Base-by-base conservation (phyloP, 495 filamentous ascomycete species). In the Penicillium parvum region DNA sequence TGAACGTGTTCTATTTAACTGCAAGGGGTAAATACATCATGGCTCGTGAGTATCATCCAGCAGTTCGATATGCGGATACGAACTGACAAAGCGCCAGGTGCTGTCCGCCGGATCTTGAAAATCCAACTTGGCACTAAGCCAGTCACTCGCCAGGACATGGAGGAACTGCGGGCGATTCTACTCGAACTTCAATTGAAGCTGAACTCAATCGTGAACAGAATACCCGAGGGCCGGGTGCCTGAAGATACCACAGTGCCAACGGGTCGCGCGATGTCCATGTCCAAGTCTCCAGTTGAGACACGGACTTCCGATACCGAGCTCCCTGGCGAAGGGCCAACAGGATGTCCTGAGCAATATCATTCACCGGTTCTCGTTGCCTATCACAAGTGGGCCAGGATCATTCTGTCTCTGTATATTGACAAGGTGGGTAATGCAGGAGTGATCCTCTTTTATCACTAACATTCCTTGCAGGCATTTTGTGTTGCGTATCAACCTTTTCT, bases 401-500 rank as follows among this genome's bases (percentile, higher is more conserved):
- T 75, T 18, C 45, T 73, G 1, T 70, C 64, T 0, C 42, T 75
- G 5, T 71, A 68, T 22, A 65, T 71, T 26, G 70, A 75, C 44
- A 74, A 74, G 52, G 66, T 71, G 8, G 27, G 57, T 7, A 4
- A 2, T 6, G 3, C 2, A 8, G 9, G 22, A 7, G n/a, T 17
- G 7, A 21, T 21, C 10, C 18, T n/a, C n/a, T n/a, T n/a, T 21
- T 18, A 2, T 32, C 2, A 16, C 34, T 43, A 10, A 47, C 14
- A 1, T 32, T 34, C 32, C 5, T 19, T 45, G 19, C 35, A 73
- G 57, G 72, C 74, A 1, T 78, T 75, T 37, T 75, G 71, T 36
- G 73, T 78, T 35, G 64, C 74, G 8, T 77, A 77, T 46, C 75
- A 78, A 47, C 73, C 75, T 17, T 76, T 78, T 20, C 55, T 78